Conservation (phyloP, 2,329 filamentous ascomycete species). For the Macrophomina phaseolina region DNA sequence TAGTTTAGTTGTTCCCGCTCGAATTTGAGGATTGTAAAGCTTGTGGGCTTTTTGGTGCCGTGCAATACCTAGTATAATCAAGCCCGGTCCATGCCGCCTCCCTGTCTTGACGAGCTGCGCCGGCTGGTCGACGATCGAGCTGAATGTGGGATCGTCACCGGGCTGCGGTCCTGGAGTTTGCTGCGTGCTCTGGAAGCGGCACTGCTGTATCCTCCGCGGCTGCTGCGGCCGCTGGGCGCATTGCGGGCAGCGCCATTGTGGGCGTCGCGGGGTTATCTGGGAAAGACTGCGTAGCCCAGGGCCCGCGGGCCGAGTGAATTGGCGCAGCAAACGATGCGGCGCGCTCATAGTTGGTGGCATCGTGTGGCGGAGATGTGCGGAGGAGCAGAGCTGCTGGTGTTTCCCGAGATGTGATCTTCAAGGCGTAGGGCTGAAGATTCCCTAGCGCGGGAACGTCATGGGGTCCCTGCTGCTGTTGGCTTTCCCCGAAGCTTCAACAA, state of each 20-base stretch:
- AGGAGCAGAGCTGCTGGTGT: conserved; percentile 5
- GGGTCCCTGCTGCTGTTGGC: background rate
- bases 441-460: conserved; percentile 15
- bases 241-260: conserved; percentile 26
- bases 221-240: conserved; percentile 3
- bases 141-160: conserved; percentile 78
- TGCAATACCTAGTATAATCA: conserved; percentile 74
- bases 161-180: conserved; percentile 52
- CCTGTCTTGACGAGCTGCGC: conserved; percentile 78
- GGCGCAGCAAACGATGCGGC: conserved; percentile 1
- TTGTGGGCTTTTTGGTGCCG: background rate
- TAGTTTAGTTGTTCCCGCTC: too few relatives aligned
- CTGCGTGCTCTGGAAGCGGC: conserved; percentile 24
- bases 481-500: conserved; percentile 2
- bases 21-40: background rate
- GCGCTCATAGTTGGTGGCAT: conserved; percentile 5
- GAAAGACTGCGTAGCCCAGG: background rate
- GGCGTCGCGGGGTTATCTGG: background rate
- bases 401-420: conserved; percentile 12
- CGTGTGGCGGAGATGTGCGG: conserved; percentile 2
- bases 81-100: conserved; percentile 73
- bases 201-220: conserved; percentile 30
- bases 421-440: conserved; percentile 21
- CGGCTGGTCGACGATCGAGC: conserved; percentile 86
- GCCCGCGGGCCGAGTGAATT: conserved; percentile 8